These are phyloP conservation scores for Astrothelium macrocarpum DNA, from an alignment of 495 filamentous ascomycete species.

Conservation along the genomic window DNA sequence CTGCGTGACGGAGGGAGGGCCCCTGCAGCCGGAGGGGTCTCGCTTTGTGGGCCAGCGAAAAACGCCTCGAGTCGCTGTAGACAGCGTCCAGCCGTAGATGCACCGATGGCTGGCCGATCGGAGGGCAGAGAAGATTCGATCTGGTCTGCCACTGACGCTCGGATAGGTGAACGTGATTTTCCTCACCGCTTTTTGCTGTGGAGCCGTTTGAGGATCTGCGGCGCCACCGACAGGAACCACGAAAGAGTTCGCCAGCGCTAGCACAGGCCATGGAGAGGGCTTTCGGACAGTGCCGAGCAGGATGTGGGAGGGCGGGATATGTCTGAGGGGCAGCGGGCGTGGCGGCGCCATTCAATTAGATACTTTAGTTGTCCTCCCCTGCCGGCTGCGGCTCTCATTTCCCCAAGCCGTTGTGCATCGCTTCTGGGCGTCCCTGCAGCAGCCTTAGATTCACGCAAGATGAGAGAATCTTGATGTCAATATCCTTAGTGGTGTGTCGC, in stretches of 20 bases:
- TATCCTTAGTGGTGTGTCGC: no score
- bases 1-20: conserved; percentile 1
- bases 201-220: conserved; percentile 2
- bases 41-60: not conserved
- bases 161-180: not conserved
- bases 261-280: not conserved
- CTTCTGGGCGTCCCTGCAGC: no score
- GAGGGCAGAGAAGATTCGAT: not conserved
- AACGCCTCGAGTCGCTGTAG: not conserved
- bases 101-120: not conserved
- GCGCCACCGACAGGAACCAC: conserved; percentile 3
- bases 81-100: no score
- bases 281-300: conserved; percentile 1
- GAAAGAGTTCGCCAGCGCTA: not conserved
- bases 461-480: no score
- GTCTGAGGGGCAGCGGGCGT: not conserved
- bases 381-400: not conserved
- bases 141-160: not conserved
- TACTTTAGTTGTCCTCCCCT: not conserved
- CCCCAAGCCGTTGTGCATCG: not conserved
- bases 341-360: not conserved
- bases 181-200: not conserved
- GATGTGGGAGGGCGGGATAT: not conserved
- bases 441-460: no score
- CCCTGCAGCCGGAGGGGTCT: not conserved